Conservation (phyloP, 2,329 filamentous ascomycete genomes). For the Ascocoryne sarcoides region DNA sequence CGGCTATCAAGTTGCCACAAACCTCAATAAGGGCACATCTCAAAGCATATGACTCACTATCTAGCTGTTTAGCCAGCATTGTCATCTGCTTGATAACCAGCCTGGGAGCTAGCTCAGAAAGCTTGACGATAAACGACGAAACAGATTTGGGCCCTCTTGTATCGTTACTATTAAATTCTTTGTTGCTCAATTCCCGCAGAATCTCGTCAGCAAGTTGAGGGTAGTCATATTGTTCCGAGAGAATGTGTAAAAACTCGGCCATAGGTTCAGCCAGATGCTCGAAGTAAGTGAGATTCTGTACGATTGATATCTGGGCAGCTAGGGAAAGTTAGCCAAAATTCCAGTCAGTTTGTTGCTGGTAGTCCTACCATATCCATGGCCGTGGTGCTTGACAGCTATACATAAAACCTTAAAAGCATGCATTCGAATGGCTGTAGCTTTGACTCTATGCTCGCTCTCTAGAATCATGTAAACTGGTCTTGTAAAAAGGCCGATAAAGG, state of each 20-base stretch:
- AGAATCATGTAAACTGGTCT: conserved; percentile 88
- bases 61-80: conserved; percentile 83
- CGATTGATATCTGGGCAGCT: conserved; percentile 96
- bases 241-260: conserved; percentile 94
- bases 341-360: conserved; percentile 9
- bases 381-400: conserved; percentile 94
- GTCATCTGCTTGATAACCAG: conserved; percentile 98
- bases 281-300: conserved; percentile 96
- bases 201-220: conserved; percentile 92
- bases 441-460: conserved; percentile 88
- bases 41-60: conserved; percentile 94
- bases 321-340: conserved; percentile 23
- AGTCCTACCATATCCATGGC: conserved; percentile 80
- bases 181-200: conserved; percentile 87
- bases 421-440: conserved; percentile 84
- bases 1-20: conserved; percentile 86
- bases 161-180: conserved; percentile 96
- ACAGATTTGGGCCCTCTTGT: conserved; percentile 93
- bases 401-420: conserved; percentile 96
- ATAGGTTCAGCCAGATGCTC: conserved; percentile 98
- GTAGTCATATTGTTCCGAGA: conserved; percentile 96
- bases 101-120: conserved; percentile 85
- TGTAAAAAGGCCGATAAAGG: conserved; percentile 85
- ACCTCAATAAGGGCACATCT: conserved; percentile 93
- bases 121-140: conserved; percentile 83